Evolutionary conservation across 2,329 filamentous ascomycete genomes (phyloP).

Genomic region (Ustulina deusta): DNA sequence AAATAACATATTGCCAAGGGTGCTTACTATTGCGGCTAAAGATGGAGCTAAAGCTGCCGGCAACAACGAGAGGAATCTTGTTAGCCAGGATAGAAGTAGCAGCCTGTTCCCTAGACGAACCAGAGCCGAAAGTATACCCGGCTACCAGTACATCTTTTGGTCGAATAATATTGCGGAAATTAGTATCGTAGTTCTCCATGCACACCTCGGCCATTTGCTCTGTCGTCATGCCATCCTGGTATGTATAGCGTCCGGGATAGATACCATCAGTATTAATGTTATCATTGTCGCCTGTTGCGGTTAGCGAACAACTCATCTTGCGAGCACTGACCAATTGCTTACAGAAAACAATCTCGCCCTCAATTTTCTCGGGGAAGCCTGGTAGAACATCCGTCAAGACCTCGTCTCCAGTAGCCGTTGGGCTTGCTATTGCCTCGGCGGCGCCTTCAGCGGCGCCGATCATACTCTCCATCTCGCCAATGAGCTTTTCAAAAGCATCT

Average conservation of each 20-base stretch:
- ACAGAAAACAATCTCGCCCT: constrained; percentile 78
- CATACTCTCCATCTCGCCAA: neutral
- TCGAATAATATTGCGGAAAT: neutral
- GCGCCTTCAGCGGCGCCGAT: too few species aligned
- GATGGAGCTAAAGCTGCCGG: constrained; percentile 86
- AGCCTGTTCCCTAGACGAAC: constrained; percentile 57
- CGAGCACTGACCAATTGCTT: too few species aligned
- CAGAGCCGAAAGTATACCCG: constrained; percentile 7
- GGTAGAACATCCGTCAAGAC: constrained; percentile 78
- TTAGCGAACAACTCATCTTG: too few species aligned
- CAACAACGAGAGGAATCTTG: constrained; percentile 81
- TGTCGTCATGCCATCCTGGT: constrained; percentile 82
- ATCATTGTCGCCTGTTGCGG: constrained; percentile 80
- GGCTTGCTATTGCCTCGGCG: too few species aligned
- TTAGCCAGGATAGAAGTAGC: constrained; percentile 88
- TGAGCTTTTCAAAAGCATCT: neutral
- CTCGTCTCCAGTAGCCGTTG: too few species aligned
- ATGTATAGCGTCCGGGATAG: constrained; percentile 92
- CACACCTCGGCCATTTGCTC: constrained; percentile 89
- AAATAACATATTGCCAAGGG: neutral
- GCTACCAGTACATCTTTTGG: neutral
- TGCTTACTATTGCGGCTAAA: constrained; percentile 74
- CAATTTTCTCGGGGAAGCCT: constrained; percentile 86
- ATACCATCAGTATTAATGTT: constrained; percentile 87
- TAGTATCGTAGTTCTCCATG: constrained; percentile 93